phyloP scores from a whole-genome alignment of 2,329 filamentous ascomycete genomes.

The Fusarium sp. region DNA sequence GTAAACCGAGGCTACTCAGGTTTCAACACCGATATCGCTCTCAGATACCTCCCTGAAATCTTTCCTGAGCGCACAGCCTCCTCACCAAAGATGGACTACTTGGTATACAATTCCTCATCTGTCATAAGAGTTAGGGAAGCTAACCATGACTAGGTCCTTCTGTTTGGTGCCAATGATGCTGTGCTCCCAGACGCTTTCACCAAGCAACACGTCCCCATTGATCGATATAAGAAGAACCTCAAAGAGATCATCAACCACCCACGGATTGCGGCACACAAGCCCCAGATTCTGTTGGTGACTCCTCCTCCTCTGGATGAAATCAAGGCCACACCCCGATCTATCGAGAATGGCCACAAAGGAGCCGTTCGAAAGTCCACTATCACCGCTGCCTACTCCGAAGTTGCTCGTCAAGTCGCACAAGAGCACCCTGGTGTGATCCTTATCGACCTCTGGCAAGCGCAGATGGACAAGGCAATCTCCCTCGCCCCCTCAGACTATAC shows the following conservation, averaged over 20 bases:
- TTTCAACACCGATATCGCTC: slow-evolving; percentile 82
- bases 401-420: slow-evolving; percentile 74
- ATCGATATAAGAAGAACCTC: slow-evolving; percentile 79
- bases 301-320: slow-evolving; percentile 88
- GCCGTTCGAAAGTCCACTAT: slow-evolving; percentile 59
- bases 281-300: slow-evolving; percentile 80
- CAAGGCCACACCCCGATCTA: slow-evolving; percentile 63
- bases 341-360: slow-evolving; percentile 57
- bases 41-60: slow-evolving; percentile 75
- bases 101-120: slow-evolving; percentile 60
- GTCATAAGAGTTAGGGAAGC: background rate
- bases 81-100: slow-evolving; percentile 70
- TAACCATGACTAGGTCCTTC: slow-evolving; percentile 68
- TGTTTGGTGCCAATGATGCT: slow-evolving; percentile 93
- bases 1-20: slow-evolving; percentile 89
- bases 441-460: slow-evolving; percentile 81
- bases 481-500: slow-evolving; percentile 68
- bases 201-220: slow-evolving; percentile 81
- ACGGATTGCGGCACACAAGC: slow-evolving; percentile 73
- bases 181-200: slow-evolving; percentile 71
- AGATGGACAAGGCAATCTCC: slow-evolving; percentile 76
- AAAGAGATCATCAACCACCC: slow-evolving; percentile 78
- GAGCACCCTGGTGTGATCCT: slow-evolving; percentile 74
- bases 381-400: slow-evolving; percentile 67
- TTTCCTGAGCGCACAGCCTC: slow-evolving; percentile 71